phyloP scores from a whole-genome alignment of 306 rosid species.

The Cucurbita pepo region DNA sequence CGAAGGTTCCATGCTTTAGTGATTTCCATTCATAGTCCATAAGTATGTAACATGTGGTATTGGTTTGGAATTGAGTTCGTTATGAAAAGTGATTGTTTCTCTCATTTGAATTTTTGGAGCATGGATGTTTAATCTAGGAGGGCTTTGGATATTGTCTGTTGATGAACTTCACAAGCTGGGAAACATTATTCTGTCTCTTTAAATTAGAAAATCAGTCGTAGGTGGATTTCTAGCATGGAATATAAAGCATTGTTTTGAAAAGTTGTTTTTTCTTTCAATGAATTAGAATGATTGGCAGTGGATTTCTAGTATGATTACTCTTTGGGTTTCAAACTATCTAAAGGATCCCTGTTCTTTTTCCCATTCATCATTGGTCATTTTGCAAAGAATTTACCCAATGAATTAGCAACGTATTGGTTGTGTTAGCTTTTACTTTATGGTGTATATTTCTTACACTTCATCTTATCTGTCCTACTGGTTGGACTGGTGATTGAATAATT shows the following conservation, averaged over 20 bases:
- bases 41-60: not conserved
- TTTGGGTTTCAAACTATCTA: not conserved
- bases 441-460: not conserved
- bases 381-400: not conserved
- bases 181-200: not conserved
- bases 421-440: not conserved
- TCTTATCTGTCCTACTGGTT: not conserved
- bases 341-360: not conserved
- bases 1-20: not conserved
- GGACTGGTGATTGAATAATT: not conserved
- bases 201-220: not conserved
- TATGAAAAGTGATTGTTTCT: not conserved
- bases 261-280: not conserved
- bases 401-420: not conserved
- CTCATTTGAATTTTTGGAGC: not conserved
- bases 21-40: not conserved
- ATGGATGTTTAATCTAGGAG: not conserved
- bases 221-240: not conserved
- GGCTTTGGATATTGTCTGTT: not conserved
- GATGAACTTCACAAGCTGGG: not conserved
- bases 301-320: not conserved
- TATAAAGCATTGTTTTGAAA: not conserved
- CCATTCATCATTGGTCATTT: not conserved
- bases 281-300: not conserved
- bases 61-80: not conserved